Base-by-base conservation (phyloP, 768 basidiomycete genomes). In the Podaxis rugospora region DNA sequence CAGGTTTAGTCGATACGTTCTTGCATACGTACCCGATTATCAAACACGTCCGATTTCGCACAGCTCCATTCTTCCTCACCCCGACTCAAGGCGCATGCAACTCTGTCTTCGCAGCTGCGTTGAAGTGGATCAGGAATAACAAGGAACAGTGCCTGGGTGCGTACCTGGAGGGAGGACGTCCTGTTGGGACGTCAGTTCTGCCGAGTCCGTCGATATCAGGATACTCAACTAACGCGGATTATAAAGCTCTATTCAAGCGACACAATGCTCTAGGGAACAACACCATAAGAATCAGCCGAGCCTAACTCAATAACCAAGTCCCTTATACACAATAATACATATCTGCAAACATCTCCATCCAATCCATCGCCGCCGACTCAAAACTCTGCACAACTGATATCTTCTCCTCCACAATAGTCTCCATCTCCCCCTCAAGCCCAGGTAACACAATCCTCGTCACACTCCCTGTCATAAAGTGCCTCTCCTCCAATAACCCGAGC, bases 1-100 rank as follows among this genome's bases (percentile, higher is more conserved):
- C 71, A 14, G 72, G 72, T 25, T 64, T 66, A 28, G 71, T 75
- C 32, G 69, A 72, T 44, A 75, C 72, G 11, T 70, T 70, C 51
- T 66, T 66, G 4, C 67, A 70, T n/a, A 63, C 64, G 35, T 67
- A 63, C 66, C 50, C 55, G 3, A 25, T 14, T 1, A 21, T 51
- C 21, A 44, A 36, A 44, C 67, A 67, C 27, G 64, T 65, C 21
- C 59, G 60, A 16, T 53, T 69, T 44, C 51, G 72, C 7, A 62
- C 68, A 10, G 57, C 67, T 3, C 39, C 70, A 36, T 57, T 56
- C 21, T 67, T 71, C 23, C 59, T 65, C 7, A 40, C 64, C 13
- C 63, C 67, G 7, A 62, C 62, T 5, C 64, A 64, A 23, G 71
- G 72, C 5, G 70, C 72, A 5, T 68, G 71, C 42, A 70, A 65